Evolutionary conservation across 495 filamentous ascomycete genomes (phyloP), one percentile per base, ranked within the genome.

Genomic region (Cercophora sp.): DNA sequence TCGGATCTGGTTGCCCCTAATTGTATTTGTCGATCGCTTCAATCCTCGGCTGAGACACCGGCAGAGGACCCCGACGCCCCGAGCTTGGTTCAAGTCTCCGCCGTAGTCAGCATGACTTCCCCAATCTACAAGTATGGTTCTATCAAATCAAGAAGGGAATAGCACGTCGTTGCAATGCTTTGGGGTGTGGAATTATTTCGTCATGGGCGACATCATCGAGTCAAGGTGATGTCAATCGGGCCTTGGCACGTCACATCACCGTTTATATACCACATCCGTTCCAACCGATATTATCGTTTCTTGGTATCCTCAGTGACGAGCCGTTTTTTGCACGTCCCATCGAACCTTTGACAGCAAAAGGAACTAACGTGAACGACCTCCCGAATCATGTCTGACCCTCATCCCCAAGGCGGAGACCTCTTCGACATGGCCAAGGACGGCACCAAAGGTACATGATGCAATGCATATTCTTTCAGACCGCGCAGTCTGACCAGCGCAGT

Each of bases 371-470:
- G 13, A 32, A 29, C 27, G 8, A 46, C n/a, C 3, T 27, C 35
- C 10, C 11, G 23, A 45, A 60, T 5, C 27, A 60, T 60, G 58
- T 44, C 58, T 20, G 54, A 57, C 48, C 9, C 25, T 8, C 19
- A 60, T 45, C 58, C 41, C 13, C 40, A 58, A 52, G 58, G 58
- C 35, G 58, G 54, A 35, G 44, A 61, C 42, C 51, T 61, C 40
- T 61, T 57, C 24, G 55, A 61, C 35, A 61, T 61, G 55, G 58
- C 58, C 51, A 57, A 57, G 20, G 55, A 57, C 6, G 58, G 58
- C 27, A 61, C 58, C 32, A 61, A 55, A 29, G 58, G 58, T 45
- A 10, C 19, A 13, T 29, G n/a, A n/a, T n/a, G n/a, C n/a, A n/a
- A n/a, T n/a, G n/a, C n/a, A n/a, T n/a, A n/a, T n/a, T n/a, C n/a